Base-by-base conservation (phyloP, 2,329 filamentous ascomycete species). In the Bipolaris sorokiniana region DNA sequence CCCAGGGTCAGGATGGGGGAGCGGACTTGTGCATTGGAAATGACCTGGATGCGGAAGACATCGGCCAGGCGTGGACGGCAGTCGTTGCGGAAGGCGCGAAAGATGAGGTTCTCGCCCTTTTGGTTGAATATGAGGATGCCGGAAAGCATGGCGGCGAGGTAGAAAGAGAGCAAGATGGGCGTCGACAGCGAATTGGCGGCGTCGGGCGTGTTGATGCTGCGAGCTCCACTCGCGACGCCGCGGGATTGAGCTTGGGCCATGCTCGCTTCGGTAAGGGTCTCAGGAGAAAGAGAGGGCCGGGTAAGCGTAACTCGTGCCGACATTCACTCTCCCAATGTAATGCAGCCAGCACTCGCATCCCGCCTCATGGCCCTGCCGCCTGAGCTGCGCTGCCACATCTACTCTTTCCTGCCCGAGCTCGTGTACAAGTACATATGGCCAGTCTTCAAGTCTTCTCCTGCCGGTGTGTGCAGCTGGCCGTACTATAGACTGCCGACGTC, bases 41-140 rank as follows among this genome's bases (percentile, higher is more conserved):
- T 98, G 81, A 99, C 94, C 77, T 99, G 95, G 78, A 99, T 99
- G 79, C 95, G 93, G 81, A 99, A 99, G 81, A 99, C 94, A 76
- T 99, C 95, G 80, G 95, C 95, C 64, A 99, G 90, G 51, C 95
- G 92, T 53, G 95, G 95, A 55, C 96, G 92, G 81, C 95, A 98
- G 81, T 99, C 96, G 77, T 97, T 97, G 74, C 95, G 92, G 81
- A 99, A 99, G 71, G 95, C 92, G 75, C 95, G 92, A 83, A 99
- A 97, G 79, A 99, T 99, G 75, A 99, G 91, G 80, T 99, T 97
- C 83, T 99, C 95, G 81, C 95, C 95, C 81, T 99, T 99, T 79
- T 99, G 95, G 70, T 99, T 99, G 85, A 99, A 99, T 68, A 99
- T 89, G 67, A 99, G 88, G 73, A 99, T 94, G 58, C 95, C 95